Conservation (phyloP, 225 moss, liverwort and hornwort genomes). For the Pleurozium schreberi region DNA sequence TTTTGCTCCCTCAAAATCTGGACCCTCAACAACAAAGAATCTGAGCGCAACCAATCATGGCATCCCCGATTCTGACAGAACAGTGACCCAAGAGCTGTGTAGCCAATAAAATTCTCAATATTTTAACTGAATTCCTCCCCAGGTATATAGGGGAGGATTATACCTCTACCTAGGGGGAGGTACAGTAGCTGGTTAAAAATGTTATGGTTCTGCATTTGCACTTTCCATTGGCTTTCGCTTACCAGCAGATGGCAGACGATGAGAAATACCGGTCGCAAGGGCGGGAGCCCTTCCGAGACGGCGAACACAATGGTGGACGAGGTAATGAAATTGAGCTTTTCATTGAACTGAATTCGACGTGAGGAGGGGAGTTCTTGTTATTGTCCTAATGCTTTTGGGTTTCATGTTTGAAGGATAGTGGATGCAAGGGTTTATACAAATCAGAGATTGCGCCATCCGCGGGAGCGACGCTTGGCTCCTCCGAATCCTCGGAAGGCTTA, state of each 20-base stretch:
- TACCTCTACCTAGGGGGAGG: too few species aligned
- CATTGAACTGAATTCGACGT: neutral
- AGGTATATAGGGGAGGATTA: too few species aligned
- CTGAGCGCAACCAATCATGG: too few species aligned
- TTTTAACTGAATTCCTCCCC: too few species aligned
- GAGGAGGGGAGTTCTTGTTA: neutral
- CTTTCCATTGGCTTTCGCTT: neutral
- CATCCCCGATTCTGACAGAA: too few species aligned
- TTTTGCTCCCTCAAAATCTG: too few species aligned
- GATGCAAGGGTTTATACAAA: neutral
- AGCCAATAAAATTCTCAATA: too few species aligned
- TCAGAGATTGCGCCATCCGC: conserved; percentile 16
- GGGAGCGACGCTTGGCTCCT: conserved; percentile 28
- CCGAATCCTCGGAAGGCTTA: conserved; percentile 31
- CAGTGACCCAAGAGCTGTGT: too few species aligned
- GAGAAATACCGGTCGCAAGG: conserved; percentile 4
- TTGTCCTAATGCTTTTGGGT: neutral
- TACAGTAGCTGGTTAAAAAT: too few species aligned
- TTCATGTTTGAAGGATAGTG: conserved; percentile 33
- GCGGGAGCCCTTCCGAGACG: neutral
- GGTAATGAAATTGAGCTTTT: conserved; percentile 2
- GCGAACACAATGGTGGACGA: neutral
- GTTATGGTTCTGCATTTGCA: neutral
- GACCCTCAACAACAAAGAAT: too few species aligned
- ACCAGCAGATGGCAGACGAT: conserved; percentile 4